Conservation (phyloP, 805 yeast species). For the Metschnikowia sp. region DNA sequence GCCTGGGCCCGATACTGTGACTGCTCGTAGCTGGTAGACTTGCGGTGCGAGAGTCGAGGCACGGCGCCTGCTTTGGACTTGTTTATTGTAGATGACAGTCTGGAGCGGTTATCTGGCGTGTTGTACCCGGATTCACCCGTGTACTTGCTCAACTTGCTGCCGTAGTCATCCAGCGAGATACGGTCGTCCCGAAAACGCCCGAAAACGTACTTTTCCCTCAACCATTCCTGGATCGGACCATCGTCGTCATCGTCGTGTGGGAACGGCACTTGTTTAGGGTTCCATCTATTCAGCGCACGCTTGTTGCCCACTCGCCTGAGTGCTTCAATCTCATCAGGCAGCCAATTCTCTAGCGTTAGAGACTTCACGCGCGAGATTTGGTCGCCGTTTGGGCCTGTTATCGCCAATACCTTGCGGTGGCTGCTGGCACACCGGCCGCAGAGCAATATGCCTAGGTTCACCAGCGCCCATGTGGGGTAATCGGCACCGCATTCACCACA, state of each 20-base stretch:
- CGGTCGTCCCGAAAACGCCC: constrained; percentile 53
- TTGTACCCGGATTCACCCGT: constrained; percentile 18
- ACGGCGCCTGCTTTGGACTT: constrained; percentile 8
- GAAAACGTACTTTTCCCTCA: constrained; percentile 65
- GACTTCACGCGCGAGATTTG: constrained; percentile 63
- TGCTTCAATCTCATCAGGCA: constrained; percentile 47
- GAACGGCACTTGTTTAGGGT: constrained; percentile 61
- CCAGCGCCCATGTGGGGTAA: constrained; percentile 61
- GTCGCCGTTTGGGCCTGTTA: constrained; percentile 43
- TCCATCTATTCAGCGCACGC: constrained; percentile 61
- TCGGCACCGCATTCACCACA: constrained; percentile 77
- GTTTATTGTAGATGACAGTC: constrained; percentile 13
- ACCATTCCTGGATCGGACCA: constrained; percentile 49
- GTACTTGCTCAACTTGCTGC: constrained; percentile 11
- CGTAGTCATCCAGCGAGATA: constrained; percentile 20
- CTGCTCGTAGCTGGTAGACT: constrained; percentile 52
- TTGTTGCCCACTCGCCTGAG: constrained; percentile 56
- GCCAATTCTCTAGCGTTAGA: constrained; percentile 71
- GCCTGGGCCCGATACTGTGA: constrained; percentile 50
- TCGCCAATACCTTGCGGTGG: constrained; percentile 53
- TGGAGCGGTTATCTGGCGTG: constrained; percentile 11
- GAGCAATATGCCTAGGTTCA: constrained; percentile 60
- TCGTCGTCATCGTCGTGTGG: constrained; percentile 73
- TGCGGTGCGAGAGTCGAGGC: constrained; percentile 48
- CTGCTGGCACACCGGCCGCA: constrained; percentile 85